phyloP scores from a whole-genome alignment of 305 asterid species.

The Nicotiana rustica region DNA sequence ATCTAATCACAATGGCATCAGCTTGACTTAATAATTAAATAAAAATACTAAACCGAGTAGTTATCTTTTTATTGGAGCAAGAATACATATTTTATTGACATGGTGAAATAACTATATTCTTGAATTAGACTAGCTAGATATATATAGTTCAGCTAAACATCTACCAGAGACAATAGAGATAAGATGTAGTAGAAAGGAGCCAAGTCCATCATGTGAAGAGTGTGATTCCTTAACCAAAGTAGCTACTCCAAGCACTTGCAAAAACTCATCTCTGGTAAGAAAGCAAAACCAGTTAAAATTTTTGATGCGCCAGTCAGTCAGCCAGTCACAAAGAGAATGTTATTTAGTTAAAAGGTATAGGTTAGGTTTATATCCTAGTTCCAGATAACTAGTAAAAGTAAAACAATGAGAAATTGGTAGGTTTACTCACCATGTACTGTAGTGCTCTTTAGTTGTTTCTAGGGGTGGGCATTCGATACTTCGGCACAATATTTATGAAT shows the following conservation, averaged over 20 bases:
- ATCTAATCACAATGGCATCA: neutral
- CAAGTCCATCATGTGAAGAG: too few relatives aligned
- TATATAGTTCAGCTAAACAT: neutral
- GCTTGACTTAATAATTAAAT: neutral
- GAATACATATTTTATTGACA: neutral
- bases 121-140: neutral
- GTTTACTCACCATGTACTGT: too few relatives aligned
- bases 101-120: neutral
- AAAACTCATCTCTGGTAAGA: neutral
- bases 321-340: too few relatives aligned
- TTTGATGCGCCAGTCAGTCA: neutral
- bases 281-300: neutral
- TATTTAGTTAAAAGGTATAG: too few relatives aligned
- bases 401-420: too few relatives aligned
- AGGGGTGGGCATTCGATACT: too few relatives aligned
- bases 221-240: neutral
- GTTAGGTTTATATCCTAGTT: too few relatives aligned
- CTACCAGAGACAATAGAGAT: too few relatives aligned
- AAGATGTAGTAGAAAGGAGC: too few relatives aligned
- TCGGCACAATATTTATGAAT: too few relatives aligned
- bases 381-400: too few relatives aligned
- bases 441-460: too few relatives aligned
- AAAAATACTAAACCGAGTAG: neutral
- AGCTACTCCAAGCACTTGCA: neutral
- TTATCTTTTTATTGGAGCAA: neutral